These are phyloP conservation scores for Fusarium sp. DNA, from an alignment of 2,329 filamentous ascomycete species.

Conservation along the genomic window DNA sequence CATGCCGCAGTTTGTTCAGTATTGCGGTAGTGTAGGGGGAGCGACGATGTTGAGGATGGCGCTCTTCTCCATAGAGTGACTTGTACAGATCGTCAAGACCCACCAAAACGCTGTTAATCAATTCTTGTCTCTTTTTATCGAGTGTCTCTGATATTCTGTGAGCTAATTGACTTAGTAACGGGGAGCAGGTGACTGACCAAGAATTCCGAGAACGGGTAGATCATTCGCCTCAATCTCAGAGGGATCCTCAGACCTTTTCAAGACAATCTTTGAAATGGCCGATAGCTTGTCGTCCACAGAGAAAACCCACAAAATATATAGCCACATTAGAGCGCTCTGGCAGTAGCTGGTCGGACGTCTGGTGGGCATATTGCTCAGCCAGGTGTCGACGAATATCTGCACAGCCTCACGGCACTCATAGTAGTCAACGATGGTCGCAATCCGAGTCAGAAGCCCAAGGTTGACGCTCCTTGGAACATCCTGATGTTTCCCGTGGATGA, in stretches of 20 bases:
- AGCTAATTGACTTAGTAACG: neutral
- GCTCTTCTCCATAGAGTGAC: accelerated
- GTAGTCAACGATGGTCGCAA: neutral
- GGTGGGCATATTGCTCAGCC: no score
- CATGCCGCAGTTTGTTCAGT: no score
- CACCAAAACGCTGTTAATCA: accelerated
- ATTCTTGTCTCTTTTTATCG: neutral
- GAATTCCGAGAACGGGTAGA: neutral
- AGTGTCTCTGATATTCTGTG: neutral
- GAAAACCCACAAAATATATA: neutral
- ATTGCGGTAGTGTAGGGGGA: no score
- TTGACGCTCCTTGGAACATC: no score
- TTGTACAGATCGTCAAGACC: neutral
- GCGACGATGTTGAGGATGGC: no score
- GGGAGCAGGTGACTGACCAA: neutral
- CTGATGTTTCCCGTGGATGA: no score
- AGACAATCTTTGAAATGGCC: accelerated
- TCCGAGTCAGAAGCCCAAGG: no score
- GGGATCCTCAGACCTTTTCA: accelerated
- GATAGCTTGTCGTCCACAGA: neutral
- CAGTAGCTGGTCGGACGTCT: no score
- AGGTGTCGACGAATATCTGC: no score
- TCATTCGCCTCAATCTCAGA: neutral
- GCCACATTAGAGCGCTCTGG: neutral
- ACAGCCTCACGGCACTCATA: neutral